Base-by-base conservation (phyloP, 208 protist species). In the Crithidia fasciculata region DNA sequence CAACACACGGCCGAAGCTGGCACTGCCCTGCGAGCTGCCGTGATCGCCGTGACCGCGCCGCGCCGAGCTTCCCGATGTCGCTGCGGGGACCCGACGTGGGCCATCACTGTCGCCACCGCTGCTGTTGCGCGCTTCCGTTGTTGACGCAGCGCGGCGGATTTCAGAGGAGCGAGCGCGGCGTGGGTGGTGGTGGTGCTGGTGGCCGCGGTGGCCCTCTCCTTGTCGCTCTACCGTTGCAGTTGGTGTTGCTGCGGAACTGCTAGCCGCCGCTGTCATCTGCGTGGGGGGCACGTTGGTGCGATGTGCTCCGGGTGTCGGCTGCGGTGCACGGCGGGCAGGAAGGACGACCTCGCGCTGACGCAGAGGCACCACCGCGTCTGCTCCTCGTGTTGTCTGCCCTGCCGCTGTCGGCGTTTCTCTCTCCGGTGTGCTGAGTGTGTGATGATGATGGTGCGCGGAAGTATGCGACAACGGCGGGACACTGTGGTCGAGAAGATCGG, bases 151-250 rank as follows among this genome's bases (percentile, higher is more conserved):
- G 36, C 57, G 62, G 5, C 37, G 45, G 0, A 45, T 15, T 37
- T 57, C 62, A 15, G 62, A 68, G 3, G 62, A 68, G 5, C 49
- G 62, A 2, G 62, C 62, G 15, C 50, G 62, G 4, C 60, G 60
- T 7, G 19, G 12, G 43, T 52, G n/a, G n/a, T 53, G 61, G 49
- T 43, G 45, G 37, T 57, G 49, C 12, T 45, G 49, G 36, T 68
- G 37, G 3, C 3, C 3, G 9, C 49, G 7, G 28, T 59, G 28
- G 28, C 13, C 5, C 6, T 36, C 8, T 6, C 28, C 55, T 18
- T 36, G 55, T 40, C 41, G 56, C 39, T 16, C 13, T 36, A 13
- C 56, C 4, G 13, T 28, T 45, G 56, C 44, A 18, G 6, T 44
- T 3, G 39, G 56, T 28, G 28, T 28, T 28, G 28, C 28, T 28